phyloP scores from a whole-genome alignment of 2,329 filamentous ascomycete species.

The Pseudocercospora crystallina region DNA sequence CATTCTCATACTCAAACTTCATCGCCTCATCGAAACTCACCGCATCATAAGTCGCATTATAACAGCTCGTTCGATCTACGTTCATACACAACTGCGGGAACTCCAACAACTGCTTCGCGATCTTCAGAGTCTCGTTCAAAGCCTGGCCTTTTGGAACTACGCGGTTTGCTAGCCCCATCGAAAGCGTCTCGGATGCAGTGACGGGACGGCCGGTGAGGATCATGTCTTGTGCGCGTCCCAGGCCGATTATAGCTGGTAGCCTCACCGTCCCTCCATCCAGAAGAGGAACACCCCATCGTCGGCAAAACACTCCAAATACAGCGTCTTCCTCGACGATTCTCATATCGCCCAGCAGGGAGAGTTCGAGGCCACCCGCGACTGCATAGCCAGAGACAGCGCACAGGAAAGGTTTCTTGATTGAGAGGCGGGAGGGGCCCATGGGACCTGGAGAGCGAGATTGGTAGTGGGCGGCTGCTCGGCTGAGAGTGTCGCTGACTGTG shows the following conservation, averaged over 20 bases:
- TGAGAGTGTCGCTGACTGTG: conserved; percentile 33
- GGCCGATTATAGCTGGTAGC: conserved; percentile 52
- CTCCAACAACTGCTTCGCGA: conserved; percentile 48
- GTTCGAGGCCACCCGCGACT: conserved; percentile 56
- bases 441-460: conserved; percentile 44
- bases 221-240: conserved; percentile 57
- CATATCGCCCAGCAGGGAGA: conserved; percentile 55
- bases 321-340: conserved; percentile 55
- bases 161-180: conserved; percentile 55
- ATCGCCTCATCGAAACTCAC: conserved; percentile 53
- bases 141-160: conserved; percentile 53
- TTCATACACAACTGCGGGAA: conserved; percentile 58
- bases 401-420: conserved; percentile 54
- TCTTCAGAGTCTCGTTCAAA: conserved; percentile 48
- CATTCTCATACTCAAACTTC: conserved; percentile 49
- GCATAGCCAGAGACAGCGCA: conserved; percentile 54
- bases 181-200: conserved; percentile 49
- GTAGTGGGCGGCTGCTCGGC: conserved; percentile 6
- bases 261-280: conserved; percentile 56
- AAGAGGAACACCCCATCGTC: conserved; percentile 51
- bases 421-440: conserved; percentile 55
- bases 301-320: conserved; percentile 57
- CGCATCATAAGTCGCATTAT: conserved; percentile 53
- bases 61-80: conserved; percentile 49
- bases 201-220: conserved; percentile 56